A percentile compares a stretch with the other conserved stretches of the same genome.
These are phyloP conservation scores for Vanilla planifolia DNA, from an alignment of 106 monocot genomes.

Conservation along the genomic window DNA sequence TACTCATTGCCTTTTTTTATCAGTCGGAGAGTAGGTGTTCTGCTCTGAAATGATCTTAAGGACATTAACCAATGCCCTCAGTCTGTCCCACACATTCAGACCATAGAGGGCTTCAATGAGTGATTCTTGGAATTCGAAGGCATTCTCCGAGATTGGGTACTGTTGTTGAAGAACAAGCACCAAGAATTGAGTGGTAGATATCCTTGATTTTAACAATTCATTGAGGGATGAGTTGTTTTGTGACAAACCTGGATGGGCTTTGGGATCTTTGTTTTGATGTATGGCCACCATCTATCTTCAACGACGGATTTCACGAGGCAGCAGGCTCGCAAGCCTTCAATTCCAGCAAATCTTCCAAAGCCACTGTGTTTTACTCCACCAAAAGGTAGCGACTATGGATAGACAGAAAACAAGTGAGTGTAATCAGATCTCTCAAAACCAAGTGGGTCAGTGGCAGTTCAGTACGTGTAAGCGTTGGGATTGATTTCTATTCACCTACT, in stretches of 20 bases:
- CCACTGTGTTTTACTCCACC: constrained; percentile 99
- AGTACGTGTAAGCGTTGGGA: no score
- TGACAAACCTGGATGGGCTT: constrained; percentile 71
- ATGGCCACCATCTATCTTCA: constrained; percentile 97
- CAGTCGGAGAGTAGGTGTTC: constrained; percentile 22
- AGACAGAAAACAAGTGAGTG: background rate
- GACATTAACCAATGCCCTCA: constrained; percentile 62
- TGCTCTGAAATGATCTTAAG: constrained; percentile 78
- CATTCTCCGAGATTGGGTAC: constrained; percentile 92
- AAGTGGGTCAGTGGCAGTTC: no score
- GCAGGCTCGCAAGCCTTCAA: constrained; percentile 93
- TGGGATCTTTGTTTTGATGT: constrained; percentile 84
- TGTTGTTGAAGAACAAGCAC: constrained; percentile 24
- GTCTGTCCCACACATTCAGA: constrained; percentile 79
- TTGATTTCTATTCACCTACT: no score
- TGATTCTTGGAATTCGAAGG: constrained; percentile 89
- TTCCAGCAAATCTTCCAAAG: constrained; percentile 97
- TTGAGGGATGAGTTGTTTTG: background rate
- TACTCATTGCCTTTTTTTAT: constrained; percentile 26
- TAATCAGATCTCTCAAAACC: no score
- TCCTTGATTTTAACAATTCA: background rate
- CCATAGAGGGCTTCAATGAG: constrained; percentile 93
- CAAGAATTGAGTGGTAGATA: no score
- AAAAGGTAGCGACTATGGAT: constrained; percentile 84
- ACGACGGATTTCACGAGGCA: constrained; percentile 96